phyloP scores from a whole-genome alignment of 768 basidiomycete species.

The Amanita jacksonii region DNA sequence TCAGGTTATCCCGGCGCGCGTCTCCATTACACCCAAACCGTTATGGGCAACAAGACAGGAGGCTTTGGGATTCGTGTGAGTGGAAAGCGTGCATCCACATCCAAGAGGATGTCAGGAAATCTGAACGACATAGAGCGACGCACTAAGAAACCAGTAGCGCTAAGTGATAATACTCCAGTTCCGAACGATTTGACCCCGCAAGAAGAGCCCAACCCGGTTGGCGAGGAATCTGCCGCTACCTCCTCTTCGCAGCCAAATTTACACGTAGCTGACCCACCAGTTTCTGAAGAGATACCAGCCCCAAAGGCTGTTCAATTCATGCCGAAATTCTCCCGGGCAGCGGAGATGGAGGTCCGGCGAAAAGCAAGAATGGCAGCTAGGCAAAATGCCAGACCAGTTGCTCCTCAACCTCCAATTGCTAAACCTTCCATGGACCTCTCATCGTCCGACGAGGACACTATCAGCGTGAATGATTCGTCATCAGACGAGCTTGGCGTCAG shows the following conservation, averaged over 20 bases:
- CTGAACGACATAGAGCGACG: constrained; percentile 25
- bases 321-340: constrained; percentile 73
- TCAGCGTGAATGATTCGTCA: constrained; percentile 36
- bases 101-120: constrained; percentile 37
- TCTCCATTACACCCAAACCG: constrained; percentile 83
- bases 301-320: constrained; percentile 51
- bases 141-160: constrained; percentile 22
- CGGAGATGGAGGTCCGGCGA: constrained; percentile 77
- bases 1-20: constrained; percentile 40
- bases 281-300: constrained; percentile 34
- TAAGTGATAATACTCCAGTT: constrained; percentile 22
- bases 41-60: constrained; percentile 68
- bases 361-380: constrained; percentile 59
- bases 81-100: constrained; percentile 48
- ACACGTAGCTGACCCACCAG: constrained; percentile 30
- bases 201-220: constrained; percentile 23
- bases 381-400: constrained; percentile 28
- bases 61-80: constrained; percentile 70
- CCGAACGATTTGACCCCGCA: constrained; percentile 20
- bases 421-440: constrained; percentile 36
- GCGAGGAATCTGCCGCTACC: constrained; percentile 11
- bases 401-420: constrained; percentile 22
- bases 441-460: constrained; percentile 47
- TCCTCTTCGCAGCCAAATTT: constrained; percentile 27
- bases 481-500: constrained; percentile 47